Percentiles rank a stretch among this genome's conserved stretches.
These are phyloP conservation scores for Thalassiosira exigua DNA, from an alignment of 352 stramenopile species.

Conservation along the genomic window DNA sequence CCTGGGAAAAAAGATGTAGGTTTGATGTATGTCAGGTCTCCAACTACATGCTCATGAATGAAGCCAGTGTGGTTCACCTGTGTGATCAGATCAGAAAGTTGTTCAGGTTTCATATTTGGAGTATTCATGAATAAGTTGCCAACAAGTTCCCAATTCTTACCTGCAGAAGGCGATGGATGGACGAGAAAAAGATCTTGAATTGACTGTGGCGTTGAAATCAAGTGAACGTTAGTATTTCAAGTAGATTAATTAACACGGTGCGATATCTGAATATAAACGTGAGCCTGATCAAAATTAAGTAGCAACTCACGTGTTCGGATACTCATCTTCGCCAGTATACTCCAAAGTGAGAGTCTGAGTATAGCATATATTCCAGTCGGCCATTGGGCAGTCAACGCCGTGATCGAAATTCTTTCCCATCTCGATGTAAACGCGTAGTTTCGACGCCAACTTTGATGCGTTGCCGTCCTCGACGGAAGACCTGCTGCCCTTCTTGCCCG, in stretches of 20 bases:
- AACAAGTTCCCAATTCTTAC: too few species aligned
- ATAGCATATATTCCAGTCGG: slow-evolving; percentile 25
- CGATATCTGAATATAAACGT: background rate
- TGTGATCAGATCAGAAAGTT: too few species aligned
- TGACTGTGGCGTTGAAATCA: too few species aligned
- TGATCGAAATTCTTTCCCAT: slow-evolving; percentile 20
- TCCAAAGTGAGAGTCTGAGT: slow-evolving; percentile 13
- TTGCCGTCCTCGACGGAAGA: too few species aligned
- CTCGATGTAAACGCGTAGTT: slow-evolving; percentile 1
- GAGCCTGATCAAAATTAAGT: background rate
- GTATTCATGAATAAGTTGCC: too few species aligned
- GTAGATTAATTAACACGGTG: background rate
- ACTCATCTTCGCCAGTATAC: slow-evolving; percentile 6
- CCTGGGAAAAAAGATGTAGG: slow-evolving; percentile 14
- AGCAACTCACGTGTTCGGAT: slow-evolving; percentile 24
- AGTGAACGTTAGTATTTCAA: too few species aligned
- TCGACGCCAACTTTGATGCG: slow-evolving; percentile 1
- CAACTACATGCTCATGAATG: slow-evolving; percentile 19
- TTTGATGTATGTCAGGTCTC: slow-evolving; percentile 32
- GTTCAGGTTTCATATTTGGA: too few species aligned
- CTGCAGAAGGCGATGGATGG: slow-evolving; percentile 30
- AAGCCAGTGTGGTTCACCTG: slow-evolving; percentile 23
- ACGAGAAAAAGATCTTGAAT: slow-evolving; percentile 31
- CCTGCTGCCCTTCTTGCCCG: too few species aligned
- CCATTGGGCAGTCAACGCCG: slow-evolving; percentile 9